phyloP scores from a whole-genome alignment of 2,329 filamentous ascomycete genomes.

The Paracoccidioides brasiliensis region DNA sequence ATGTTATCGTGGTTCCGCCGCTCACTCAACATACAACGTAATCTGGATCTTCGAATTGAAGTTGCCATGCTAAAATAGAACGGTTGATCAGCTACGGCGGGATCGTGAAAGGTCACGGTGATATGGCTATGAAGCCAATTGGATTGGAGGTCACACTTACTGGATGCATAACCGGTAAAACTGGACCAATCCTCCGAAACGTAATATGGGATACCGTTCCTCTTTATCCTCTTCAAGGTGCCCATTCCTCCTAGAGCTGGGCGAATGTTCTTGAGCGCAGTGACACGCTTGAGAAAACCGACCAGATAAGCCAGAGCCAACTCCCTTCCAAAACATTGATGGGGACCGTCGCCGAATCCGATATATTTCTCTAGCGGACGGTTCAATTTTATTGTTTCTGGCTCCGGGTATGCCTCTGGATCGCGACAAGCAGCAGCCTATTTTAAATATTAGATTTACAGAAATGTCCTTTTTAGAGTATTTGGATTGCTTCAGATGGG shows the following conservation, averaged over 20 bases:
- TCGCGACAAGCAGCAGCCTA: conserved; percentile 23
- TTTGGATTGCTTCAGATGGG: not conserved
- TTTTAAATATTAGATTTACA: conserved; percentile 8
- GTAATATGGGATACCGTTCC: conserved; percentile 26
- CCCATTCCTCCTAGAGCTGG: conserved; percentile 36
- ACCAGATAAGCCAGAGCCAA: conserved; percentile 28
- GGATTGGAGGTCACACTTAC: conserved; percentile 22
- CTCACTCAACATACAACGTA: not conserved
- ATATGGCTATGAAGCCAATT: not conserved
- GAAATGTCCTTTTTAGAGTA: not conserved
- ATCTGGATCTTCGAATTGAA: conserved; percentile 10
- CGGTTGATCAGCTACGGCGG: not conserved
- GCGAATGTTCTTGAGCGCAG: conserved; percentile 33
- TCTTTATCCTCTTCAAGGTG: conserved; percentile 31
- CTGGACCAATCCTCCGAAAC: conserved; percentile 39
- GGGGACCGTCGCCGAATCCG: conserved; percentile 35
- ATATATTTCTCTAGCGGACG: conserved; percentile 29
- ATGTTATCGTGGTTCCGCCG: too few relatives aligned
- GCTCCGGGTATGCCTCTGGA: conserved; percentile 22
- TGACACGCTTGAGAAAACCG: conserved; percentile 30
- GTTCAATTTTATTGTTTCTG: conserved; percentile 30
- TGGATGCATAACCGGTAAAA: conserved; percentile 33
- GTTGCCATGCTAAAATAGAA: conserved; percentile 11
- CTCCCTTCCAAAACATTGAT: conserved; percentile 35
- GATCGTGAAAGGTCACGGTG: not conserved